A percentile compares a stretch with the other conserved stretches of the same genome.
These are phyloP conservation scores for Dendrobium chrysotoxum DNA, from an alignment of 106 monocot species.

Conservation along the genomic window DNA sequence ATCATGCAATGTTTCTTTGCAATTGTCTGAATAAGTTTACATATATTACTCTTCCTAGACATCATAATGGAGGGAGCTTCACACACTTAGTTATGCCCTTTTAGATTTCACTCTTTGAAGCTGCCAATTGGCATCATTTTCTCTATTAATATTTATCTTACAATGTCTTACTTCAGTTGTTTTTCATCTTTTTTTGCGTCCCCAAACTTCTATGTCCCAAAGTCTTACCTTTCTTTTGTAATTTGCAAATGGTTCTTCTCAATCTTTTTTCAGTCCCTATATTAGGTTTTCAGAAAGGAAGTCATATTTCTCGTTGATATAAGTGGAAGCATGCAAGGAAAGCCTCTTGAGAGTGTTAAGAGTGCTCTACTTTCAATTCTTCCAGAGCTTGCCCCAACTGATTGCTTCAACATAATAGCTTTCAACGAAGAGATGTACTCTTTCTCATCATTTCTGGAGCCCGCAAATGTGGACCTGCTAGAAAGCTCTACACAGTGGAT, in stretches of 20 bases:
- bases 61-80: too few species aligned
- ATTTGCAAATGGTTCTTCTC: not conserved
- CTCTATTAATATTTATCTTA: not conserved
- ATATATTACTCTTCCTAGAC: too few species aligned
- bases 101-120: too few species aligned
- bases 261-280: slow-evolving; percentile 15
- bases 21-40: too few species aligned
- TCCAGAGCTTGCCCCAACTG: slow-evolving; percentile 51
- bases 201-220: not conserved
- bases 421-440: slow-evolving; percentile 58
- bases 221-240: not conserved
- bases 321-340: slow-evolving; percentile 90
- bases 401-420: slow-evolving; percentile 71
- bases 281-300: slow-evolving; percentile 76
- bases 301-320: slow-evolving; percentile 83
- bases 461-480: slow-evolving; percentile 47
- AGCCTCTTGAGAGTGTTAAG: slow-evolving; percentile 72
- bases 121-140: too few species aligned
- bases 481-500: slow-evolving; percentile 67
- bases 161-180: not conserved
- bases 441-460: slow-evolving; percentile 73
- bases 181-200: not conserved
- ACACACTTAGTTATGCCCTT: too few species aligned
- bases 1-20: too few species aligned
- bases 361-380: slow-evolving; percentile 50